Base-by-base conservation (phyloP, 2,329 filamentous ascomycete species). In the Apiospora hydei region DNA sequence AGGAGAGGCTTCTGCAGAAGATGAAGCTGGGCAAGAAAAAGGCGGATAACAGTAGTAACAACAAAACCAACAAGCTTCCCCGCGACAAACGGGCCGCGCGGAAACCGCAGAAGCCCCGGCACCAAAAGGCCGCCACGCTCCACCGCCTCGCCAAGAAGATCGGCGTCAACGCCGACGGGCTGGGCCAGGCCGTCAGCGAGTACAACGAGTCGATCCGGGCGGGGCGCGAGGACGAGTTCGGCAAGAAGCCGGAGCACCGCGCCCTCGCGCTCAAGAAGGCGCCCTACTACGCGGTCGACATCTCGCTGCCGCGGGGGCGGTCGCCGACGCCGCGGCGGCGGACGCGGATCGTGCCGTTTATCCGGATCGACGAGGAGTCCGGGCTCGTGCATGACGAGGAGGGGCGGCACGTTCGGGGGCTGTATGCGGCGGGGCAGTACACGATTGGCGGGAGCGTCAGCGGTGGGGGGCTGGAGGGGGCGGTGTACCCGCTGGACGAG, bases 111-210 rank as follows among this genome's bases (percentile, higher is more conserved):
- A 30, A 26, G 14, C 51, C 14, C 21, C 46, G 46, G 6, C 51
- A 61, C 30, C 53, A 38, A 11, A 61, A 61, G 18, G 53, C 53
- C 1, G 38, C 34, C 16, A 61, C 30, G 53, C 53, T 61, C 0
- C 30, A 61, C 53, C 26, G 26, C 10, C 53, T 61, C 16, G 53
- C 53, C 30, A 30, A 61, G 8, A 34, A 61, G 53, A 61, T 61
- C 26, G 53, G 53, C 16, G 30, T 34, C 53, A 16, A 61, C 53
- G 53, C 53, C 16, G 53, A 61, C 53, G 53, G 53, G 53, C 53
- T 61, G 53, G 53, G 53, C 26, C 10, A 61, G 16, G 53, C 53
- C 53, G 53, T 61, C 53, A 61, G 53, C 53, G 30, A 34, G 30
- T 61, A 61, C 53, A 61, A 61, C 53, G 53, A 61, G 26, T 30